phyloP scores from a whole-genome alignment of 352 stramenopile genomes.

The Blastocystis sp. region DNA sequence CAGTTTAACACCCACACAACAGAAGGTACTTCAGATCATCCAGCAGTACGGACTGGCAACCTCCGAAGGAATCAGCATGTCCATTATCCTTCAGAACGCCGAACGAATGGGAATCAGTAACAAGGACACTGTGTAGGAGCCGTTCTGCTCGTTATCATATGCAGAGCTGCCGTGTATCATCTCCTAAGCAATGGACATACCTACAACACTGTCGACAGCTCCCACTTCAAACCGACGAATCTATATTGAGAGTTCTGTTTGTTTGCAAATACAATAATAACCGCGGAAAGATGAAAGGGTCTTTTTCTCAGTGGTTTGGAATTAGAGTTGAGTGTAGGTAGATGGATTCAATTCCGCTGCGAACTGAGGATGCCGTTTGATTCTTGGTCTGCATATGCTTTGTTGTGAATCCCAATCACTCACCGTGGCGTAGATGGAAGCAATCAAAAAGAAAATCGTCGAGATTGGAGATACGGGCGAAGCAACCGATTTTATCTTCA shows the following conservation, averaged over 20 bases:
- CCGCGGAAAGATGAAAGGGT: neutral
- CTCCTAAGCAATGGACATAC: constrained; percentile 22
- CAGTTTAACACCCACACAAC: neutral
- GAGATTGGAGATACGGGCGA: neutral
- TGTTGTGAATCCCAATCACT: no score
- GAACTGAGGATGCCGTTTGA: no score
- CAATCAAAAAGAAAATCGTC: constrained; percentile 1
- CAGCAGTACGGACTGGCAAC: neutral
- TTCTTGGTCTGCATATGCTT: no score
- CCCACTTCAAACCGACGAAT: constrained; percentile 49
- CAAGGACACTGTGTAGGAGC: neutral
- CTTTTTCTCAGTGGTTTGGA: neutral
- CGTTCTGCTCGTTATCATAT: neutral
- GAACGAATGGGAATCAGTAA: neutral
- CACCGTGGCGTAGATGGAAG: constrained; percentile 5
- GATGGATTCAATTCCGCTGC: neutral
- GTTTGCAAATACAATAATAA: neutral
- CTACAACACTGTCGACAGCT: constrained; percentile 42
- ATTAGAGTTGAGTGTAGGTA: neutral
- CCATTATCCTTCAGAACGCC: constrained; percentile 30
- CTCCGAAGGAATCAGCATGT: constrained; percentile 30
- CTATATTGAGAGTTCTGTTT: constrained; percentile 23
- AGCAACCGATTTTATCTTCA: neutral
- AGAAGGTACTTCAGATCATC: constrained; percentile 30
- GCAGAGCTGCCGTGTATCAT: constrained; percentile 13